Base-by-base conservation (phyloP, 2,329 filamentous ascomycete genomes). In the Phyllosticta capitalensis region DNA sequence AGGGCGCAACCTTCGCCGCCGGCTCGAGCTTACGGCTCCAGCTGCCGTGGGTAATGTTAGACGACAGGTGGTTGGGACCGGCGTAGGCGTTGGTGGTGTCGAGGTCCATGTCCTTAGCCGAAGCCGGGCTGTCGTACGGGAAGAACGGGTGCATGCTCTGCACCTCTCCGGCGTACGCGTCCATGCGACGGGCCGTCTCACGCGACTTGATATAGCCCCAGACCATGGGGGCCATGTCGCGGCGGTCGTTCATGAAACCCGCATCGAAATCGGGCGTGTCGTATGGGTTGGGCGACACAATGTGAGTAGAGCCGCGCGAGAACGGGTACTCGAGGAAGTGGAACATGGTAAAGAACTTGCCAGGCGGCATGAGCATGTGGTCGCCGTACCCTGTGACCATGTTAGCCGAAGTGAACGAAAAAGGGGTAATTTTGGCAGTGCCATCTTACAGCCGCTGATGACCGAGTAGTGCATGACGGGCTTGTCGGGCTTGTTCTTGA, bases 391-490 rank as follows among this genome's bases (percentile, higher is more conserved):
- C 50, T 22, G 50, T 26, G 9, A 9, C 10, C 20, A 5, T 52
- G 50, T 52, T 22, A 21, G 20, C 19, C 12, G 19, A 4, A 19
- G 19, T n/a, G 14, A 14, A 54, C 10, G 54, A 7, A 17, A 52
- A 48, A 14, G 1, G 19, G 5, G 22, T 26, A 26, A 26, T 26
- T 26, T 26, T 26, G 24, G 24, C 4, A 7, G 24, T 3, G 24
- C n/a, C 21, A 20, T 22, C 50, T 52, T 52, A 52, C 58, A 59
- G 17, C 71, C 69, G 9, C 86, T 77, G 67, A 92, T 90, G 59
- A 91, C 83, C 1, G 81, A 87, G 74, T 92, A 92, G 69, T 92
- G 89, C 88, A 92, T 92, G 51, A 92, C 88, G 0, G 88, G 89
- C 79, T 92, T 92, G 73, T 92, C 88, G 0, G 87, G 87, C 77